Evolutionary conservation across 768 basidiomycete species (phyloP).

Genomic region (Termitomyces sp.): DNA sequence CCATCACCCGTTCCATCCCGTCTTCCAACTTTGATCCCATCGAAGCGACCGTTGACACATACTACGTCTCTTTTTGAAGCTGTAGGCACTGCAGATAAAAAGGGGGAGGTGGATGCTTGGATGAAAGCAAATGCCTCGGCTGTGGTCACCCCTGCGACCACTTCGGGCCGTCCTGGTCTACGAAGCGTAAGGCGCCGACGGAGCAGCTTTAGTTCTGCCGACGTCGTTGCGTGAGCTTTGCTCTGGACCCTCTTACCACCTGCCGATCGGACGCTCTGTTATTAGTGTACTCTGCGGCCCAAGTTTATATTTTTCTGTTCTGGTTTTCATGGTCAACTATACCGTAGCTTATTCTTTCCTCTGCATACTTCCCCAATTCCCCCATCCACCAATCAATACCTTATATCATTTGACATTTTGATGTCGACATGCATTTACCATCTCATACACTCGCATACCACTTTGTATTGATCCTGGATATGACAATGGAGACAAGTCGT

Average conservation of each 20-base stretch:
- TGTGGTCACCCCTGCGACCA: conserved; percentile 70
- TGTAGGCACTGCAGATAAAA: conserved; percentile 36
- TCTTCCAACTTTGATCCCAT: conserved; percentile 64
- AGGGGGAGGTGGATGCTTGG: conserved; percentile 58
- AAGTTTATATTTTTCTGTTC: conserved; percentile 1
- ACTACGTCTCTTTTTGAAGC: conserved; percentile 49
- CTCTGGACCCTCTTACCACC: neutral
- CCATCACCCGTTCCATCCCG: conserved; percentile 72
- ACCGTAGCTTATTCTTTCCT: conserved; percentile 9
- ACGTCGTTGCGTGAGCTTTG: conserved; percentile 64
- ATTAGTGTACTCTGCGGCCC: neutral
- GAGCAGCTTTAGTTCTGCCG: conserved; percentile 86
- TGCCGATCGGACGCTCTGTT: neutral
- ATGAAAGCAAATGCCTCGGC: conserved; percentile 68
- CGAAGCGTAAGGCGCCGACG: conserved; percentile 71
- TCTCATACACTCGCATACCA: conserved; percentile 10
- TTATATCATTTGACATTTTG: conserved; percentile 17
- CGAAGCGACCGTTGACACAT: conserved; percentile 47
- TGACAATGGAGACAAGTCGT: neutral
- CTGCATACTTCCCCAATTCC: conserved; percentile 29
- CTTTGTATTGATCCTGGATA: conserved; percentile 13
- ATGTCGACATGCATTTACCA: conserved; percentile 15
- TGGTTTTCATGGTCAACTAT: conserved; percentile 11
- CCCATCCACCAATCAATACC: conserved; percentile 24
- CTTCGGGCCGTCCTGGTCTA: conserved; percentile 70